phyloP scores from a whole-genome alignment of 2,329 filamentous ascomycete genomes.

The Xenoacremonium recifei region DNA sequence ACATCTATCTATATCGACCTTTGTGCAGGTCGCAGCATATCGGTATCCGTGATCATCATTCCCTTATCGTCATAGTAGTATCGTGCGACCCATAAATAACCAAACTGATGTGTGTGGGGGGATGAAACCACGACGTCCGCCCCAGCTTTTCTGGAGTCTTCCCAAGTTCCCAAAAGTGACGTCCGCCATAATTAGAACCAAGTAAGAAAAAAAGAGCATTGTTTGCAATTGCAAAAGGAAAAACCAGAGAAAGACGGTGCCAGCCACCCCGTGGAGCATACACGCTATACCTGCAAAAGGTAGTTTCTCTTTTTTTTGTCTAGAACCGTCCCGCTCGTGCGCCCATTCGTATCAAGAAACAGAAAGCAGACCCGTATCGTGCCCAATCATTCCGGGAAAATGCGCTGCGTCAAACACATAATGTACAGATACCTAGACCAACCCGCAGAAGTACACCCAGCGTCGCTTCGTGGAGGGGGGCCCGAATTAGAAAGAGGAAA shows the following conservation, averaged over 20 bases:
- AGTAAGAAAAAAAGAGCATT: too few relatives aligned
- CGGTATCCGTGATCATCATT: background rate
- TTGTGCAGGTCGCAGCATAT: background rate
- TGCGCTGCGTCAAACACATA: background rate
- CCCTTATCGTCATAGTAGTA: background rate
- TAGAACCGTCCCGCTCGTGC: background rate
- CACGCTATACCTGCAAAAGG: too few relatives aligned
- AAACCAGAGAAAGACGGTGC: too few relatives aligned
- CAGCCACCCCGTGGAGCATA: too few relatives aligned
- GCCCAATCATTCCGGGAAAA: background rate
- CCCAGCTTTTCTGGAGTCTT: background rate
- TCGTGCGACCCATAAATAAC: conserved; percentile 1
- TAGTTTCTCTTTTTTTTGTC: conserved; percentile 1
- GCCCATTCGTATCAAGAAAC: background rate
- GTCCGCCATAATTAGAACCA: too few relatives aligned
- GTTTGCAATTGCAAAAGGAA: too few relatives aligned
- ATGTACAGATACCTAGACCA: conserved; percentile 15
- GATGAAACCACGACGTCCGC: too few relatives aligned
- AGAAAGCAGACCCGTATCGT: background rate
- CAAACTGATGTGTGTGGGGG: too few relatives aligned
- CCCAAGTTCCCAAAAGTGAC: too few relatives aligned
- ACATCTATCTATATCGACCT: conserved; percentile 19
- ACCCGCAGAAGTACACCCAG: conserved; percentile 11
- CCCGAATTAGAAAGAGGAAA: conserved; percentile 6
- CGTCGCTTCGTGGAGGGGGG: conserved; percentile 13